Evolutionary conservation across 139 green algal species (phyloP).

Genomic region (Edaphochlamys debaryana): DNA sequence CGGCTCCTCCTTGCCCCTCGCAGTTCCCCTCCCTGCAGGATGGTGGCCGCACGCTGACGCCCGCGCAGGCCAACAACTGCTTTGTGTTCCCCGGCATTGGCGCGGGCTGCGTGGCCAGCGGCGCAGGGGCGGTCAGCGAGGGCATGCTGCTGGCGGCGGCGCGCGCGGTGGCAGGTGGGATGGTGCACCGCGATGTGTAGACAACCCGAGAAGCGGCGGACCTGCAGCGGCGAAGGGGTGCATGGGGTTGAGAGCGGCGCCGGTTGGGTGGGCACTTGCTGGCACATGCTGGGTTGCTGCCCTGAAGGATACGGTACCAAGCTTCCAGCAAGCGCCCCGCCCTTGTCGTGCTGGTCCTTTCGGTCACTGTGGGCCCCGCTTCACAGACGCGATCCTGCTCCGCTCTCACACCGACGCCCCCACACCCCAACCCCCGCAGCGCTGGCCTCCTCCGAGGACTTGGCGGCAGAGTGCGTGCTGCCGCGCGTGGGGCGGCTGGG

Average conservation of each 20-base stretch:
- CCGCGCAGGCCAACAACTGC: conserved; percentile 81
- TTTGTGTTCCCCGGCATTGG: conserved; percentile 81
- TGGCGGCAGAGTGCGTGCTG: conserved; percentile 29
- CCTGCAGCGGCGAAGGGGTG: no score
- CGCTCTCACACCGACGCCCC: no score
- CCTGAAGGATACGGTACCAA: no score
- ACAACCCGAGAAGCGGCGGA: background rate
- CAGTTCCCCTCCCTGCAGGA: conserved; percentile 35
- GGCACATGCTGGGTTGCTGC: no score
- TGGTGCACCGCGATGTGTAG: no score
- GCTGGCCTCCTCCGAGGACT: conserved; percentile 1
- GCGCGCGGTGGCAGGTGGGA: conserved; percentile 29
- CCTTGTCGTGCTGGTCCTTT: no score
- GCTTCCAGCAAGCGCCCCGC: no score
- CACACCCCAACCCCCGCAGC: no score
- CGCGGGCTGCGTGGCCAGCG: conserved; percentile 9
- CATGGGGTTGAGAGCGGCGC: no score
- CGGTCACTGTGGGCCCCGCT: no score
- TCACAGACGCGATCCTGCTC: no score
- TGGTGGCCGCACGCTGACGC: background rate
- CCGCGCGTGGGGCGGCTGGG: conserved; percentile 7
- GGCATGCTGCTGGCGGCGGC: conserved; percentile 45
- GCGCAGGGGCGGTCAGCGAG: background rate
- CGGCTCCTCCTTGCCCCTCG: background rate
- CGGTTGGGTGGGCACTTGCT: no score